These are phyloP conservation scores for Globisporangium solare DNA, from an alignment of 352 stramenopile species.

Conservation along the genomic window DNA sequence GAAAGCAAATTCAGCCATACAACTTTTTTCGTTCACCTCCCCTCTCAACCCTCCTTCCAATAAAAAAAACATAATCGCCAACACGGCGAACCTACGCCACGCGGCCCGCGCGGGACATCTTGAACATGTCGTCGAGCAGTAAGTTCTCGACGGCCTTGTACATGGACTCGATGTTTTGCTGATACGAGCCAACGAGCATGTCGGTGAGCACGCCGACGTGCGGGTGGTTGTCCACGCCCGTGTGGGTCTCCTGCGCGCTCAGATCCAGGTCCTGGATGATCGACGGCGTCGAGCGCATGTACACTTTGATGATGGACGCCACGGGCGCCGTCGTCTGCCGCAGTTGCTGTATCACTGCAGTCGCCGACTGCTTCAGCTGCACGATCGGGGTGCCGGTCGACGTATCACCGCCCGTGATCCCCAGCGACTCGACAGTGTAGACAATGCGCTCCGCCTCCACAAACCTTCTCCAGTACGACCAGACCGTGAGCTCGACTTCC, in stretches of 20 bases:
- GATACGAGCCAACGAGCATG: slow-evolving; percentile 15
- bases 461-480: slow-evolving; percentile 13
- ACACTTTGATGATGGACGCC: slow-evolving; percentile 18
- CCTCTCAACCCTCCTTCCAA: no score
- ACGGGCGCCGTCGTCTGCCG: slow-evolving; percentile 9
- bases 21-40: no score
- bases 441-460: slow-evolving; percentile 6
- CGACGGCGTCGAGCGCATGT: slow-evolving; percentile 13
- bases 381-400: slow-evolving; percentile 6
- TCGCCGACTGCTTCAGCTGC: slow-evolving; percentile 16
- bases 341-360: slow-evolving; percentile 8
- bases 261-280: slow-evolving; percentile 13
- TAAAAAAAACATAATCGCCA: no score
- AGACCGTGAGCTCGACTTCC: slow-evolving; percentile 14
- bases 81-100: no score
- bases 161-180: slow-evolving; percentile 19
- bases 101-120: background rate
- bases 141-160: slow-evolving; percentile 19
- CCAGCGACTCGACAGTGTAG: slow-evolving; percentile 15
- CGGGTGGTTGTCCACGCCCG: slow-evolving; percentile 7
- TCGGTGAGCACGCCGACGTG: slow-evolving; percentile 17
- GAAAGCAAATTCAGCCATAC: no score
- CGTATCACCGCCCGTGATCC: slow-evolving; percentile 10
- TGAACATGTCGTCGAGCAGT: slow-evolving; percentile 15
- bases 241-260: background rate